These are phyloP conservation scores for Coniochaeta prunicola DNA, from an alignment of 2,329 filamentous ascomycete genomes.

Conservation along the genomic window DNA sequence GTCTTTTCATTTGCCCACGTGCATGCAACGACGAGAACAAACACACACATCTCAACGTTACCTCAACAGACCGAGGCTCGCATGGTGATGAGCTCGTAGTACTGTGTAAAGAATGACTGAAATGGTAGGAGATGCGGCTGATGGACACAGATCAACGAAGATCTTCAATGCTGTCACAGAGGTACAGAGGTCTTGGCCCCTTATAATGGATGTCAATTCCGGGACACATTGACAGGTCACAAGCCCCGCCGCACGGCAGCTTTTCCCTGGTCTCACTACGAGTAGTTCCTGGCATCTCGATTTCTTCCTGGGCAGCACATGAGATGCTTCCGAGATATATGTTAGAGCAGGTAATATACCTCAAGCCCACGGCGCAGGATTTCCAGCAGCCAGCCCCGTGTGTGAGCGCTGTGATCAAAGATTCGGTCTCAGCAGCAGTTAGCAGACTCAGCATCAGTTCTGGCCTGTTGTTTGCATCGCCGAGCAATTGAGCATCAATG, in stretches of 20 bases:
- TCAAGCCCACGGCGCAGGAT: too few species aligned
- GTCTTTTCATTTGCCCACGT: not conserved
- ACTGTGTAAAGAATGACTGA: too few species aligned
- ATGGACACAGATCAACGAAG: not conserved
- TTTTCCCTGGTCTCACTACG: not conserved
- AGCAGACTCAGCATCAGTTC: not conserved
- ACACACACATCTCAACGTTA: not conserved
- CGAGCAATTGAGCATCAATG: not conserved
- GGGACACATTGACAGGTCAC: not conserved
- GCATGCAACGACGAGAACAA: not conserved
- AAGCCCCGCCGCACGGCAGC: not conserved
- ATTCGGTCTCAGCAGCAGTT: too few species aligned
- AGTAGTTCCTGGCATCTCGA: not conserved
- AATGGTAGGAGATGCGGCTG: not conserved
- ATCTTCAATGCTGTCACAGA: not conserved
- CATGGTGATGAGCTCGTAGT: not conserved
- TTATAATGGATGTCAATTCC: not conserved
- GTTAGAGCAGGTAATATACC: not conserved
- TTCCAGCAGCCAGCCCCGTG: too few species aligned
- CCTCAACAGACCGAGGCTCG: not conserved
- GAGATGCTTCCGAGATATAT: not conserved
- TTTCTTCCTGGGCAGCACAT: not conserved
- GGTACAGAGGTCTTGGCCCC: not conserved
- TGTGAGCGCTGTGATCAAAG: too few species aligned
- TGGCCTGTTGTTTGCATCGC: not conserved